Evolutionary conservation across 2,329 filamentous ascomycete genomes (phyloP).

Genomic region (Alternaria novae-zelandiae): DNA sequence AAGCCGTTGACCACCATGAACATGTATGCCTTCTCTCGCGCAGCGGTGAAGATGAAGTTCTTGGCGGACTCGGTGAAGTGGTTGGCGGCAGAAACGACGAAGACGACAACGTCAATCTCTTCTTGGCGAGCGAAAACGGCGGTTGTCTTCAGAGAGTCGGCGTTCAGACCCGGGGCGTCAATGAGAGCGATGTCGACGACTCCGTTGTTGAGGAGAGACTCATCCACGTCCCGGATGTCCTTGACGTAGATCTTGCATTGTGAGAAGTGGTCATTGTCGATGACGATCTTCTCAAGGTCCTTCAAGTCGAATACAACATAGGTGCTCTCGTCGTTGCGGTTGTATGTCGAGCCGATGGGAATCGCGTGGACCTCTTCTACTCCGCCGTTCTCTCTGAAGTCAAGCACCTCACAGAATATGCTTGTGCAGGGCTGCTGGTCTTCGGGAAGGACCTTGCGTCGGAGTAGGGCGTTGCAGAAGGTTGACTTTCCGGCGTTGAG

Average conservation of each 20-base stretch:
- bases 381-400: slow-evolving; percentile 87
- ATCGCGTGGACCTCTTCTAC: slow-evolving; percentile 96
- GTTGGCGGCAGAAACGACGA: slow-evolving; percentile 96
- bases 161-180: slow-evolving; percentile 93
- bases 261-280: slow-evolving; percentile 85
- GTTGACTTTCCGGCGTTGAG: slow-evolving; percentile 98
- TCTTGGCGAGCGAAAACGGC: slow-evolving; percentile 97
- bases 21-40: slow-evolving; percentile 96
- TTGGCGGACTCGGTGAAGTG: slow-evolving; percentile 98
- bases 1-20: slow-evolving; percentile 99
- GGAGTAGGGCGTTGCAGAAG: slow-evolving; percentile 95
- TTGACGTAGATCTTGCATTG: slow-evolving; percentile 98
- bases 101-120: slow-evolving; percentile 98
- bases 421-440: slow-evolving; percentile 98
- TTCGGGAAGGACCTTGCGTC: slow-evolving; percentile 90
- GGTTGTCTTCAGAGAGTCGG: slow-evolving; percentile 95
- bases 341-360: slow-evolving; percentile 78
- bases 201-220: slow-evolving; percentile 94
- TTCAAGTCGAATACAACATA: slow-evolving; percentile 83
- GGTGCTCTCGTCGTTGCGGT: slow-evolving; percentile 89
- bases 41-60: slow-evolving; percentile 95
- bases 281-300: slow-evolving; percentile 86
- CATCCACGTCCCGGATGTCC: slow-evolving; percentile 85
- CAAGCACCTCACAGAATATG: slow-evolving; percentile 97
- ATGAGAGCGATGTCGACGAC: slow-evolving; percentile 98